phyloP scores from a whole-genome alignment of 805 yeast species.

The Yarrowia yakushimensis region DNA sequence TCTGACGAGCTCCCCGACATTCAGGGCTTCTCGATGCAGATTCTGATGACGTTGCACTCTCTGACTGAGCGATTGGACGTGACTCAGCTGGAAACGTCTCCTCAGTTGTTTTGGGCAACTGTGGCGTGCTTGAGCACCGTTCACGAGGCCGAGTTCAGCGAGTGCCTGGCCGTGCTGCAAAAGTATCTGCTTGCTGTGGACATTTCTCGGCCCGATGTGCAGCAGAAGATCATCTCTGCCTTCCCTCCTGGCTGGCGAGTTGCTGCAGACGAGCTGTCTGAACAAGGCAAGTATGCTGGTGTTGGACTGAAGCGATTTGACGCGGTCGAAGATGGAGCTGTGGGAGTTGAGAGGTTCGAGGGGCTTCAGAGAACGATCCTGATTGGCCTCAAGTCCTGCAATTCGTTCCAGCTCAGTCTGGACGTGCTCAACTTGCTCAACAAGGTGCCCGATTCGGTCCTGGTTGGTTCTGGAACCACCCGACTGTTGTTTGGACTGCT shows the following conservation, averaged over 20 bases:
- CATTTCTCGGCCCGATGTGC: slow-evolving; percentile 78
- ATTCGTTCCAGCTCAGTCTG: slow-evolving; percentile 73
- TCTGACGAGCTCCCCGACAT: slow-evolving; percentile 86
- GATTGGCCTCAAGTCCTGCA: slow-evolving; percentile 79
- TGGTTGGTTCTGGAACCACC: slow-evolving; percentile 59
- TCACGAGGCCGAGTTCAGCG: slow-evolving; percentile 90
- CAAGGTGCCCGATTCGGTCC: slow-evolving; percentile 62
- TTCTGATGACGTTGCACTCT: slow-evolving; percentile 91
- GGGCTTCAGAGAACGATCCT: slow-evolving; percentile 78
- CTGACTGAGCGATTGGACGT: slow-evolving; percentile 81
- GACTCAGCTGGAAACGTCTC: slow-evolving; percentile 75
- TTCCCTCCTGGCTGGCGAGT: slow-evolving; percentile 96
- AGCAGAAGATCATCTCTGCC: slow-evolving; percentile 73
- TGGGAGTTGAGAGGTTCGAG: slow-evolving; percentile 56
- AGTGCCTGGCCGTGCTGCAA: slow-evolving; percentile 74
- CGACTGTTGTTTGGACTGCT: slow-evolving; percentile 69
- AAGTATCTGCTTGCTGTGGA: slow-evolving; percentile 85
- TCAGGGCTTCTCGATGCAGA: slow-evolving; percentile 96
- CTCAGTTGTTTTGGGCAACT: slow-evolving; percentile 92
- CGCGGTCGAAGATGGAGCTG: not conserved
- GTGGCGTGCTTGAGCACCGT: slow-evolving; percentile 87
- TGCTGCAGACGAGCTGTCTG: slow-evolving; percentile 3
- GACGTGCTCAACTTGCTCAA: slow-evolving; percentile 70
- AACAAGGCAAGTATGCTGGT: slow-evolving; percentile 19
- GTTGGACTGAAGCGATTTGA: slow-evolving; percentile 14